These are phyloP conservation scores for Paramecium sexaurelia DNA, from an alignment of 73 alveolate species.

Conservation along the genomic window DNA sequence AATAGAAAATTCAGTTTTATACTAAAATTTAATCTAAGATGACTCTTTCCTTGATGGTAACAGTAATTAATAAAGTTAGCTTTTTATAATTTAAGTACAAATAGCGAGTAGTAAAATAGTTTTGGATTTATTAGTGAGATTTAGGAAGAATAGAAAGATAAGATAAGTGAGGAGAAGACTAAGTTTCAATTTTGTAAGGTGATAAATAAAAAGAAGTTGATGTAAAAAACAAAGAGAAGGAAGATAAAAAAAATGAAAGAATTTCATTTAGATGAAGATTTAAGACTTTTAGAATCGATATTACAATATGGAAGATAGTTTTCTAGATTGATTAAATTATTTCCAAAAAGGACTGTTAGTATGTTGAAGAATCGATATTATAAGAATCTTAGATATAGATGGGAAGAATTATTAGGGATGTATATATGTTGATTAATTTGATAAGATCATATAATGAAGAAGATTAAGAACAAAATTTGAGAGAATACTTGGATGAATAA, in stretches of 20 bases:
- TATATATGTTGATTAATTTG: background rate
- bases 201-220: background rate
- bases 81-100: background rate
- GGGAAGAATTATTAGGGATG: background rate
- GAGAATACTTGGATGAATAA: background rate
- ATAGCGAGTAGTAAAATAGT: background rate
- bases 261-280: background rate
- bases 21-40: background rate
- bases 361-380: slow-evolving; percentile 38
- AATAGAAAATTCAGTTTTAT: background rate
- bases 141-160: background rate
- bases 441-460: background rate
- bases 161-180: background rate
- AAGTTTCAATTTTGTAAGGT: background rate
- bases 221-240: background rate
- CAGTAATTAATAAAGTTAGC: background rate
- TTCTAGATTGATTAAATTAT: background rate
- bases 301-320: background rate
- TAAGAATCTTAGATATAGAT: background rate
- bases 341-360: background rate
- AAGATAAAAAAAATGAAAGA: background rate
- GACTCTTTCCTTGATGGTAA: background rate
- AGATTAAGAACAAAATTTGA: background rate
- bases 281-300: background rate
- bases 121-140: background rate